Conservation (phyloP, 1,284 basidiomycete species). For the Spongispora temasekensis region DNA sequence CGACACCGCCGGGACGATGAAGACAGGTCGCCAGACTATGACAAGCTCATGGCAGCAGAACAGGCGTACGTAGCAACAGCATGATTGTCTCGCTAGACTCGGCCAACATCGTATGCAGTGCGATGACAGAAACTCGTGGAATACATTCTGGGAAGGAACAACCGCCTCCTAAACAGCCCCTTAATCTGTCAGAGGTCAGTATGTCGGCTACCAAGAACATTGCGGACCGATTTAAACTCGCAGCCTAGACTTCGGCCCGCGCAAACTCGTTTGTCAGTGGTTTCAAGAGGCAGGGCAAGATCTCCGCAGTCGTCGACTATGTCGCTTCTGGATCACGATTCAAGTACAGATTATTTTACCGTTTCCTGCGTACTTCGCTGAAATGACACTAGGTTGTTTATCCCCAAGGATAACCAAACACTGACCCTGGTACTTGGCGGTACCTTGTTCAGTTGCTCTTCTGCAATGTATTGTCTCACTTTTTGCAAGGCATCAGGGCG, state of each 20-base stretch:
- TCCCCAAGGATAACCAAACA: constrained; percentile 91
- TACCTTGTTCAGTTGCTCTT: constrained; percentile 33
- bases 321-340: constrained; percentile 92
- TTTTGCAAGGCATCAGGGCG: constrained; percentile 69
- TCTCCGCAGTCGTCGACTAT: constrained; percentile 89
- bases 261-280: constrained; percentile 86
- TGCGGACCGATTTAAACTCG: constrained; percentile 7
- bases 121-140: constrained; percentile 78
- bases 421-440: constrained; percentile 88
- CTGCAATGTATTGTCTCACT: constrained; percentile 7
- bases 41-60: constrained; percentile 94
- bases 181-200: constrained; percentile 84
- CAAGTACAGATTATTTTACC: constrained; percentile 55
- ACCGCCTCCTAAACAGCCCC: constrained; percentile 64
- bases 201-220: neutral
- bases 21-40: constrained; percentile 91
- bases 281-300: constrained; percentile 87
- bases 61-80: constrained; percentile 62
- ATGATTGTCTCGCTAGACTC: neutral
- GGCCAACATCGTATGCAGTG: constrained; percentile 45
- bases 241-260: constrained; percentile 61
- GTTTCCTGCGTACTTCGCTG: constrained; percentile 2
- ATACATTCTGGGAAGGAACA: constrained; percentile 94
- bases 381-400: constrained; percentile 57
- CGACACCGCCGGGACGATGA: constrained; percentile 95